Percentiles rank a stretch among this genome's conserved stretches.
These are phyloP conservation scores for Pycnococcus provasolii DNA, from an alignment of 139 green algal species.

Conservation along the genomic window DNA sequence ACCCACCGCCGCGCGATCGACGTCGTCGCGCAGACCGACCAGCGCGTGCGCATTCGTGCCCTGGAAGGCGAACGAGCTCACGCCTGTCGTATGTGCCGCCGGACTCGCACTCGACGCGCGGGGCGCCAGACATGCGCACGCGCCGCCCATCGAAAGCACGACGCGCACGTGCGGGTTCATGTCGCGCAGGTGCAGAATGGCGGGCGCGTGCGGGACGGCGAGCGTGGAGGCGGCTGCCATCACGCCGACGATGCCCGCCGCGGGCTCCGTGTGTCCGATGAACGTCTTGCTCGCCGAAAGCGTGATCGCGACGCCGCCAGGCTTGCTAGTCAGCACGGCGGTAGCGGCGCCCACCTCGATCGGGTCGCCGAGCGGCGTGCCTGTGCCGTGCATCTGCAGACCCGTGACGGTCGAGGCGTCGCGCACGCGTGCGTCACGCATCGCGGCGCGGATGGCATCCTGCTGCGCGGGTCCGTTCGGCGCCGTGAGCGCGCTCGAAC, in stretches of 20 bases:
- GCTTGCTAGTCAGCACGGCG: background rate
- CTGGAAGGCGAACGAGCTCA: constrained; percentile 76
- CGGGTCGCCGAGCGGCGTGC: constrained; percentile 36
- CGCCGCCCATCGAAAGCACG: background rate
- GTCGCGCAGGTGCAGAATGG: background rate
- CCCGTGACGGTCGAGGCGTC: constrained; percentile 14
- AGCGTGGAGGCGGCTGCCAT: constrained; percentile 13
- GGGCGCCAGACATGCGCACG: background rate
- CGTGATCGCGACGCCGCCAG: background rate
- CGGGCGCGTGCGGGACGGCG: too few relatives aligned
- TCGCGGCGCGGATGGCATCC: constrained; percentile 32
- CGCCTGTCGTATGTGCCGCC: constrained; percentile 17
- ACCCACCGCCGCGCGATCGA: too few relatives aligned
- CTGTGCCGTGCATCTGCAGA: constrained; percentile 28
- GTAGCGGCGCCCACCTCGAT: constrained; percentile 31
- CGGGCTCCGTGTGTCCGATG: constrained; percentile 19
- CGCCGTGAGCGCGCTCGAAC: constrained; percentile 20
- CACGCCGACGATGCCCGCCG: background rate
- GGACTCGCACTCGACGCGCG: too few relatives aligned
- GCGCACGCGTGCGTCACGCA: constrained; percentile 11
- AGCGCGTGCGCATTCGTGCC: constrained; percentile 55
- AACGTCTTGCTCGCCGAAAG: constrained; percentile 6
- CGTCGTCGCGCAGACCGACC: too few relatives aligned
- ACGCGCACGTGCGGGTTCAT: background rate
- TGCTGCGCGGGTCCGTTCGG: constrained; percentile 23